Percentiles rank a stretch among this genome's conserved stretches.
These are phyloP conservation scores for Chlamydomonas sp. DNA, from an alignment of 139 green algal genomes.

Conservation along the genomic window DNA sequence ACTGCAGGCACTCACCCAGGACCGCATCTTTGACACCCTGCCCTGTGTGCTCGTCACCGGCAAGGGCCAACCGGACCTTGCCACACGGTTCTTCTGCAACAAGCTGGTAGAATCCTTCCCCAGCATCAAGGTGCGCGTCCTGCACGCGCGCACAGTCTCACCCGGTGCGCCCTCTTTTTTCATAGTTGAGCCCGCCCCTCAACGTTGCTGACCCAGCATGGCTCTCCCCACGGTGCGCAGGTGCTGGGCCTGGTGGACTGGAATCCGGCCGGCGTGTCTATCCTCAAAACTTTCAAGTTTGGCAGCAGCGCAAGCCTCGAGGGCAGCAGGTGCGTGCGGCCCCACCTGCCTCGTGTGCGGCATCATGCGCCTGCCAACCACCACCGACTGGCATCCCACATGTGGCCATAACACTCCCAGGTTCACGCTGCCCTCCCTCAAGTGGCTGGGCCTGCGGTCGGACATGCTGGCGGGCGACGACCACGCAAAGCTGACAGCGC, in stretches of 20 bases:
- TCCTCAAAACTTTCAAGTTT: constrained; percentile 66
- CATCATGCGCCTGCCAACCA: not conserved
- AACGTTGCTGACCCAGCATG: not conserved
- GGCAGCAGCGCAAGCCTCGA: constrained; percentile 58
- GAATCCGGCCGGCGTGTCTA: constrained; percentile 67
- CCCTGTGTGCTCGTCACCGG: constrained; percentile 8
- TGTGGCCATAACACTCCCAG: not conserved
- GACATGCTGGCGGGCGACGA: constrained; percentile 47
- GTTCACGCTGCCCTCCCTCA: constrained; percentile 1
- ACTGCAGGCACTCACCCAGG: constrained; percentile 6
- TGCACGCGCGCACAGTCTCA: not conserved
- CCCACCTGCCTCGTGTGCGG: not conserved
- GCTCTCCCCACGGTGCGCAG: not conserved
- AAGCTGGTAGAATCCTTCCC: constrained; percentile 37
- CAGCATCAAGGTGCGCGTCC: not conserved
- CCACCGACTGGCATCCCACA: not conserved
- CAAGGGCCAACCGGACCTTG: constrained; percentile 77
- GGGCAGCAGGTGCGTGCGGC: constrained; percentile 31
- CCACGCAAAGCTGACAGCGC: constrained; percentile 30
- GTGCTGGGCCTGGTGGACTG: constrained; percentile 80
- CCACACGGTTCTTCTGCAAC: constrained; percentile 53
- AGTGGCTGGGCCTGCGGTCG: constrained; percentile 64
- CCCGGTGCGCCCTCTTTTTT: not conserved
- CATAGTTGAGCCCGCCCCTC: not conserved
- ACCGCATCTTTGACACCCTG: constrained; percentile 12